These are phyloP conservation scores for Trifolium subterraneum DNA, from an alignment of 306 rosid species.

Conservation along the genomic window DNA sequence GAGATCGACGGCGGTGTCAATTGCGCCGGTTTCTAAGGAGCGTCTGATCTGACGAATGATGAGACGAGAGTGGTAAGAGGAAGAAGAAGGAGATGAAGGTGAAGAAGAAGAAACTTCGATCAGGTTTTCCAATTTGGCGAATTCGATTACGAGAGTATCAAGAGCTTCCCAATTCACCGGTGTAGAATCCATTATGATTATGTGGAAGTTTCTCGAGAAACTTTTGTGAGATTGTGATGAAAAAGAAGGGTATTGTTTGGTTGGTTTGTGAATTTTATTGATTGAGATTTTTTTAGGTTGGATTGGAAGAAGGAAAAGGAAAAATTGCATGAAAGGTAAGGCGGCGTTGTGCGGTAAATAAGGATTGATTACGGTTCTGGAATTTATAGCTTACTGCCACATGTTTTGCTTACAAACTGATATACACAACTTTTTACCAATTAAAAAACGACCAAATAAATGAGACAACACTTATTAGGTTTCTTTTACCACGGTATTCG, in stretches of 20 bases:
- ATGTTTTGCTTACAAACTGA: too few relatives aligned
- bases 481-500: too few relatives aligned
- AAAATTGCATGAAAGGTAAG: slow-evolving; percentile 54
- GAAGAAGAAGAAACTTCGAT: slow-evolving; percentile 60
- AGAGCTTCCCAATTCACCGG: slow-evolving; percentile 96
- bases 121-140: slow-evolving; percentile 91
- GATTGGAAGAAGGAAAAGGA: background rate
- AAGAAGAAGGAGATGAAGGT: slow-evolving; percentile 68
- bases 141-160: slow-evolving; percentile 79
- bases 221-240: background rate
- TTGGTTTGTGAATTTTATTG: slow-evolving; percentile 12
- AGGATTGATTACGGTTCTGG: slow-evolving; percentile 38
- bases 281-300: background rate
- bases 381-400: background rate
- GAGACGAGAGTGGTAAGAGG: slow-evolving; percentile 82
- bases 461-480: too few relatives aligned
- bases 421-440: too few relatives aligned
- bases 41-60: slow-evolving; percentile 86
- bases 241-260: slow-evolving; percentile 7
- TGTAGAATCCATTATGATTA: slow-evolving; percentile 65
- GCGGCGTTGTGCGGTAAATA: slow-evolving; percentile 60
- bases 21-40: slow-evolving; percentile 68
- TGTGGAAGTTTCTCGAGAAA: slow-evolving; percentile 37
- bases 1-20: slow-evolving; percentile 73
- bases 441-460: too few relatives aligned